Percentiles rank a stretch among this genome's conserved stretches.
Conservation (phyloP, 345 rosid genomes). For the Kandelia obovata region DNA sequence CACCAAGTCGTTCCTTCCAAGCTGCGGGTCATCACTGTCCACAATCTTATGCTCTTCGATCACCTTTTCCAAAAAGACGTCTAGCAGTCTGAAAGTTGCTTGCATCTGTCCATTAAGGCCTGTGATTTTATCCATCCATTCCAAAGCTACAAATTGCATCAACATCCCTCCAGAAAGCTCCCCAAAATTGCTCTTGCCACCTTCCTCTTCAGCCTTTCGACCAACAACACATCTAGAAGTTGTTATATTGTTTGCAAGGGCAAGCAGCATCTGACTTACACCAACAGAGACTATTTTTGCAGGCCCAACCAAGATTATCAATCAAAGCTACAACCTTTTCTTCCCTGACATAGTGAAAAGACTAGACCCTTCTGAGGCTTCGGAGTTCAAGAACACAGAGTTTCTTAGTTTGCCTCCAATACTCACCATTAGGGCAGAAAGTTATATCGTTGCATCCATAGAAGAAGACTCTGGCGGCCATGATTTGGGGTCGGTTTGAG, state of each 20-base stretch:
- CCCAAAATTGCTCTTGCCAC: conserved; percentile 14
- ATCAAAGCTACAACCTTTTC: conserved; percentile 20
- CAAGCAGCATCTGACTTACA: conserved; percentile 9
- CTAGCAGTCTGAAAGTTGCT: background rate
- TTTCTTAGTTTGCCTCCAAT: conserved; percentile 29
- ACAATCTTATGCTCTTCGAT: conserved; percentile 15
- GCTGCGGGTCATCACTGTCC: background rate
- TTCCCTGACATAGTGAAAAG: conserved; percentile 22
- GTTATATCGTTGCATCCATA: conserved; percentile 14
- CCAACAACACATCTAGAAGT: conserved; percentile 19
- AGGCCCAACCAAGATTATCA: conserved; percentile 3
- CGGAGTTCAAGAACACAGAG: conserved; percentile 18
- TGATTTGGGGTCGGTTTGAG: conserved; percentile 8
- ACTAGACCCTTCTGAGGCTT: conserved; percentile 16
- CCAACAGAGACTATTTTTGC: background rate
- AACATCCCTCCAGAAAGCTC: conserved; percentile 2
- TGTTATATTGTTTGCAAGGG: conserved; percentile 11
- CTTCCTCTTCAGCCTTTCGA: conserved; percentile 17
- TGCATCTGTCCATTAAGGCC: conserved; percentile 9
- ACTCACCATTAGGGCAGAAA: conserved; percentile 28
- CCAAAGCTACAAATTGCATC: conserved; percentile 10
- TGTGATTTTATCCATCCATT: conserved; percentile 19
- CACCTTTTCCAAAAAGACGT: conserved; percentile 18
- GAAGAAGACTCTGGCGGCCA: conserved; percentile 8
- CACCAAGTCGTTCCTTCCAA: conserved; percentile 12